phyloP scores from a whole-genome alignment of 257 asterid genomes.

The Primulina tabacum region DNA sequence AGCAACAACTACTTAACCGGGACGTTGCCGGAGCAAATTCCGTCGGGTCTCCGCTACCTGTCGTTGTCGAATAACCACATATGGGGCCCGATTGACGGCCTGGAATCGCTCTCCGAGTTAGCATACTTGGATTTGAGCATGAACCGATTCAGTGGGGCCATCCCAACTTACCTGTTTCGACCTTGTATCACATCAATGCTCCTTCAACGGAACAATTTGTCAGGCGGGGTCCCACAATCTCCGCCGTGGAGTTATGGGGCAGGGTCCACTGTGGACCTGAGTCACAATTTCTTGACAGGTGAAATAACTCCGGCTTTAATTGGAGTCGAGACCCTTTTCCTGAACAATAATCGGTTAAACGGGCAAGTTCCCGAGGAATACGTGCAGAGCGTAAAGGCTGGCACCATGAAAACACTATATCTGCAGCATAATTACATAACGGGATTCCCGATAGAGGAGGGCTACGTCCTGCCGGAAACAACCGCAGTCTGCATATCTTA shows the following conservation, averaged over 20 bases:
- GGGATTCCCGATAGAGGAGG: constrained; percentile 47
- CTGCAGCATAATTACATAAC: constrained; percentile 68
- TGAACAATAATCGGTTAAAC: constrained; percentile 54
- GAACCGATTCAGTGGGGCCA: constrained; percentile 65
- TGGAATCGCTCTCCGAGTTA: constrained; percentile 40
- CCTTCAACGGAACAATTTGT: constrained; percentile 85
- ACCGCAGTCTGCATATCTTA: constrained; percentile 62
- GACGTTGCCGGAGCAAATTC: constrained; percentile 41
- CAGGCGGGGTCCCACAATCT: constrained; percentile 55
- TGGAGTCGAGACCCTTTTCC: constrained; percentile 57
- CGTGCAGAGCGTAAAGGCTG: constrained; percentile 41
- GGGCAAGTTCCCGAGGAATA: constrained; percentile 66
- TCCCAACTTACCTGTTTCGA: constrained; percentile 49
- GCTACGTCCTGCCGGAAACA: constrained; percentile 46
- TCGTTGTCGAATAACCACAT: constrained; percentile 49
- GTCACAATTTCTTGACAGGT: constrained; percentile 65
- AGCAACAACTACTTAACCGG: constrained; percentile 52
- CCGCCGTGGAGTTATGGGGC: constrained; percentile 25
- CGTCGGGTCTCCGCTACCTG: constrained; percentile 55
- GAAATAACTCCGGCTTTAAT: constrained; percentile 37
- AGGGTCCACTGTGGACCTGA: constrained; percentile 61
- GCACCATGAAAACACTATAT: constrained; percentile 54
- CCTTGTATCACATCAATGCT: constrained; percentile 48
- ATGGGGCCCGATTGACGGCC: constrained; percentile 57
- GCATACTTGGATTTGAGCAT: constrained; percentile 72